Base-by-base conservation (phyloP, 1,139 yeast genomes). In the Kodamaea plutei region DNA sequence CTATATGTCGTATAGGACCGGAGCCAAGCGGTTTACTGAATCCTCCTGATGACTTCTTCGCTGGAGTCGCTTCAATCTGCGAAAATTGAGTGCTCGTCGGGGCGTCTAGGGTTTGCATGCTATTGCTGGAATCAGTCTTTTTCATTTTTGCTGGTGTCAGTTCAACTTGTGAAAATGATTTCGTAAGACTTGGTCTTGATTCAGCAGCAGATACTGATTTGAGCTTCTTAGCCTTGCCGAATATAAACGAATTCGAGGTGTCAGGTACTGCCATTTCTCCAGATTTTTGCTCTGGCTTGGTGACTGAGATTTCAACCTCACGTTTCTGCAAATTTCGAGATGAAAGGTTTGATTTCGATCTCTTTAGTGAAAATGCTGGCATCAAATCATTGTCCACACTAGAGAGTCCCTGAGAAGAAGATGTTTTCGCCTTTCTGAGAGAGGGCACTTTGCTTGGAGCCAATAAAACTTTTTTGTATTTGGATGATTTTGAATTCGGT, bases 281-380 rank as follows among this genome's bases (percentile, higher is more conserved):
- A 30, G 13, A 23, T 25, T 34, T 25, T 15, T 18, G 2, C 18
- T 31, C 33, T 20, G 23, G 31, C 20, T 33, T 37, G 3, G 33
- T 16, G 9, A 47, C 34, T 0, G 69, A 55, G 43, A 72, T 56
- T 31, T 72, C 77, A n/a, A 72, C 69, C 41, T 70, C 72, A 28
- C 77, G 47, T 37, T 65, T 63, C 22, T 68, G 64, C 26, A 72
- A 44, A 34, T 60, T 58, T 22, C 59, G 64, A 0, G 75, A 53
- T 3, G 69, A 62, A 38, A 71, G 51, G 31, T 56, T 64, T 0
- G 74, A 67, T 33, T 61, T 67, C 1, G 74, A 64, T 30, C 74
- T 49, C 27, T 61, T 64, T 13, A 69, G 45, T 18, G 56, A 45
- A 25, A 57, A 44, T 2, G 62, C 58, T 1, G 66, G 69, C 20